Conservation (phyloP, 2,329 filamentous ascomycete species). For the Alternaria novae-zelandiae region DNA sequence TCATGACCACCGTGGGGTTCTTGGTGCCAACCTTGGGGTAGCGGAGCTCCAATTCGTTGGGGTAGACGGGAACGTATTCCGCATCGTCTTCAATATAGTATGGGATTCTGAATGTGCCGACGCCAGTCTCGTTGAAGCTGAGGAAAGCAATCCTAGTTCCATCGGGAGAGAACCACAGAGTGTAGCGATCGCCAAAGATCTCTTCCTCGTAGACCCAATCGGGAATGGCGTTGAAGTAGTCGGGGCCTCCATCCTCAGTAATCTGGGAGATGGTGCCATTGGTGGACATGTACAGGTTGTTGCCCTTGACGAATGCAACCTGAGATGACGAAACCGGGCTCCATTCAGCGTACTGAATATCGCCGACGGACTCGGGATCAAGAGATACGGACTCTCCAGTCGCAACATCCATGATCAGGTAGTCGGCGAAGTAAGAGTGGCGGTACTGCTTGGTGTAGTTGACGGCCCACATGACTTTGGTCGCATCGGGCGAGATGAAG, state of each 20-base stretch:
- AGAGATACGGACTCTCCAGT: slow-evolving; percentile 63
- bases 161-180: slow-evolving; percentile 65
- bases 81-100: slow-evolving; percentile 69
- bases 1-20: slow-evolving; percentile 69
- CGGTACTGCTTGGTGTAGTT: slow-evolving; percentile 74
- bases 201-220: slow-evolving; percentile 71
- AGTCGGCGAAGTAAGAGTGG: slow-evolving; percentile 71
- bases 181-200: slow-evolving; percentile 59
- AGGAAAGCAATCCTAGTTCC: slow-evolving; percentile 62
- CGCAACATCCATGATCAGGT: slow-evolving; percentile 68
- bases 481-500: slow-evolving; percentile 66
- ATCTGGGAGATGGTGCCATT: slow-evolving; percentile 63
- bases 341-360: slow-evolving; percentile 72
- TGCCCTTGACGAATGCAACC: slow-evolving; percentile 72
- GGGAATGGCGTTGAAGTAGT: slow-evolving; percentile 67
- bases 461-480: slow-evolving; percentile 65
- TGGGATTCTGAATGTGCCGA: slow-evolving; percentile 69
- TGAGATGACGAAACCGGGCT: slow-evolving; percentile 61
- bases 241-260: slow-evolving; percentile 65
- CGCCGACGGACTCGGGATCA: slow-evolving; percentile 64
- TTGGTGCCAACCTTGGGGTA: slow-evolving; percentile 74
- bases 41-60: slow-evolving; percentile 66
- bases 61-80: slow-evolving; percentile 64
- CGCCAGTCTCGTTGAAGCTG: slow-evolving; percentile 69
- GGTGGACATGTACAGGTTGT: slow-evolving; percentile 67